A percentile compares a stretch with the other conserved stretches of the same genome.
Conservation (phyloP, 1,139 yeast species). For the Taphrina communis region DNA sequence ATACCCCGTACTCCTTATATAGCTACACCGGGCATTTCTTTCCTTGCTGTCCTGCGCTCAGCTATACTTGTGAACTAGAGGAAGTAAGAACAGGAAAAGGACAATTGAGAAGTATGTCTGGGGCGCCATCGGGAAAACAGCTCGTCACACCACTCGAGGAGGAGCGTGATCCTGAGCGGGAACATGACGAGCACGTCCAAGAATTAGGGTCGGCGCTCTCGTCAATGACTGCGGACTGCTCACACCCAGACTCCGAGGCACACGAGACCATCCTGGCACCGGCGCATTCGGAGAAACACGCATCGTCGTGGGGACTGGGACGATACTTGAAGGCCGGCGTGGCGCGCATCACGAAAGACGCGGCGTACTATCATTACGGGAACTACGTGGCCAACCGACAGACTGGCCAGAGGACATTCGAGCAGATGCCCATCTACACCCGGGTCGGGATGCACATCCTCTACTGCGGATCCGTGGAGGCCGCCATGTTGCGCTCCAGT, state of each 20-base stretch:
- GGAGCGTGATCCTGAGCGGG: not conserved
- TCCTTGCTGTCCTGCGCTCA: no score
- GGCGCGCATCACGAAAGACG: conserved; percentile 17
- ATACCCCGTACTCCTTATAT: no score
- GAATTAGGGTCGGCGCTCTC: conserved; percentile 12
- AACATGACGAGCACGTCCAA: conserved; percentile 7
- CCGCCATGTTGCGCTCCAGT: conserved; percentile 3
- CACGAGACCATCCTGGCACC: conserved; percentile 24
- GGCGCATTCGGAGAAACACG: conserved; percentile 2
- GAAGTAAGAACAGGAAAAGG: no score
- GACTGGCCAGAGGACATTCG: conserved; percentile 19
- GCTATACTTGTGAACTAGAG: no score
- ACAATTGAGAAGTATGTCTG: not conserved
- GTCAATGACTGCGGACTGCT: not conserved
- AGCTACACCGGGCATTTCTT: no score
- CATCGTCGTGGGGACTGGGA: conserved; percentile 10
- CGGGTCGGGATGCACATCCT: conserved; percentile 29
- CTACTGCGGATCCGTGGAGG: conserved; percentile 25
- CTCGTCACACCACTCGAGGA: conserved; percentile 15
- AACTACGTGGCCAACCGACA: conserved; percentile 17
- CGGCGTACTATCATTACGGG: conserved; percentile 25
- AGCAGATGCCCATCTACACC: conserved; percentile 32
- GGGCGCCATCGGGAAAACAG: not conserved
- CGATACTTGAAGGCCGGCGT: conserved; percentile 16
- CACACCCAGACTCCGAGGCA: not conserved